phyloP scores from a whole-genome alignment of 108 stramenopile genomes.

The Cyclotella atomus region DNA sequence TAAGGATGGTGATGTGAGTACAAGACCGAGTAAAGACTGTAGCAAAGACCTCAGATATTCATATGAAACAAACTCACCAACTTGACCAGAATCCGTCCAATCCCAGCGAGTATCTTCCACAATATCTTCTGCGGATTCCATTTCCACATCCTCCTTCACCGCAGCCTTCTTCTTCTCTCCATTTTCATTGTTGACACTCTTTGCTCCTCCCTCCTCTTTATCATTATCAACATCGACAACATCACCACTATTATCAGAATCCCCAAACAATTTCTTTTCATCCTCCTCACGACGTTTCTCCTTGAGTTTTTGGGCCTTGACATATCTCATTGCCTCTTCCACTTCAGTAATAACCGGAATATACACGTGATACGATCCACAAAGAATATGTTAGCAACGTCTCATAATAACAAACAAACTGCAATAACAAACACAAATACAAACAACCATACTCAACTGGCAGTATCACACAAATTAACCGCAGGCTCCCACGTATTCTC shows the following conservation, averaged over 20 bases:
- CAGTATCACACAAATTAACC: conserved; percentile 62
- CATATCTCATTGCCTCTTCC: conserved; percentile 43
- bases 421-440: not conserved
- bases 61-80: conserved; percentile 38
- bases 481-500: conserved; percentile 75
- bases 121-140: conserved; percentile 10
- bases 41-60: too few species aligned
- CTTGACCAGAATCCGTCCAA: conserved; percentile 55
- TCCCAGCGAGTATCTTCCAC: conserved; percentile 30
- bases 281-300: conserved; percentile 47
- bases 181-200: not conserved
- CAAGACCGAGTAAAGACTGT: too few species aligned
- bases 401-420: not conserved
- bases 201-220: not conserved
- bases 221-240: too few species aligned
- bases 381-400: not conserved
- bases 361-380: not conserved
- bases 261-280: conserved; percentile 50
- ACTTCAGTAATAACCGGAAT: conserved; percentile 27
- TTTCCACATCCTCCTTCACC: conserved; percentile 13
- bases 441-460: conserved; percentile 27
- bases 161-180: not conserved
- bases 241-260: too few species aligned
- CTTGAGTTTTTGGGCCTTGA: conserved; percentile 39
- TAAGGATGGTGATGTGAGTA: not conserved